Evolutionary conservation across 805 yeast species (phyloP).

Genomic region (Saccharomyces paradoxus): DNA sequence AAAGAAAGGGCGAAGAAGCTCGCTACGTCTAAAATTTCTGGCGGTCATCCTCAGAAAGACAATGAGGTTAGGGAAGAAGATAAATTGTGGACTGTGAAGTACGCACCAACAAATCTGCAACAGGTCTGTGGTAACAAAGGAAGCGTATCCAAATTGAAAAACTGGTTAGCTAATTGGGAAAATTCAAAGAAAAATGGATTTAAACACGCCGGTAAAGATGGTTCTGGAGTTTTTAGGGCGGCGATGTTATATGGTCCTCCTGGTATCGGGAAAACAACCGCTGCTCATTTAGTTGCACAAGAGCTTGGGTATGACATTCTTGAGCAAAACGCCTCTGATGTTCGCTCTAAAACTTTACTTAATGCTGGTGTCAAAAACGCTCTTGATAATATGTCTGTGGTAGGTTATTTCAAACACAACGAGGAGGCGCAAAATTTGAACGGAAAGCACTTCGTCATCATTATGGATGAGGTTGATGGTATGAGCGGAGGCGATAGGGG

Average conservation of each 20-base stretch:
- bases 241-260: slow-evolving; percentile 84
- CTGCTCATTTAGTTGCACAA: slow-evolving; percentile 68
- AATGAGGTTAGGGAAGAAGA: slow-evolving; percentile 34
- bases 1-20: slow-evolving; percentile 28
- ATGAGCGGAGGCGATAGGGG: slow-evolving; percentile 99
- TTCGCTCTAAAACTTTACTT: slow-evolving; percentile 72
- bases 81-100: slow-evolving; percentile 84
- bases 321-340: slow-evolving; percentile 83
- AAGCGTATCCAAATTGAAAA: slow-evolving; percentile 52
- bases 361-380: slow-evolving; percentile 62
- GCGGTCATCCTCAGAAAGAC: slow-evolving; percentile 14
- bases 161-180: slow-evolving; percentile 79
- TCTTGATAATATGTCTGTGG: slow-evolving; percentile 72
- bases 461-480: slow-evolving; percentile 99
- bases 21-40: slow-evolving; percentile 21
- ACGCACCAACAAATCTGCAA: slow-evolving; percentile 69
- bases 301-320: slow-evolving; percentile 63
- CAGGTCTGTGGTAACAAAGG: slow-evolving; percentile 92
- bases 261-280: slow-evolving; percentile 77
- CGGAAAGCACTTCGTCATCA: slow-evolving; percentile 60
- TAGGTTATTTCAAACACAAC: slow-evolving; percentile 54
- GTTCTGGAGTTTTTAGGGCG: slow-evolving; percentile 67
- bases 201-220: slow-evolving; percentile 51
- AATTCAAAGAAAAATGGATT: slow-evolving; percentile 46
- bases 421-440: slow-evolving; percentile 28